Conservation (phyloP, 768 basidiomycete species). For the Panaeolus cyanescens region DNA sequence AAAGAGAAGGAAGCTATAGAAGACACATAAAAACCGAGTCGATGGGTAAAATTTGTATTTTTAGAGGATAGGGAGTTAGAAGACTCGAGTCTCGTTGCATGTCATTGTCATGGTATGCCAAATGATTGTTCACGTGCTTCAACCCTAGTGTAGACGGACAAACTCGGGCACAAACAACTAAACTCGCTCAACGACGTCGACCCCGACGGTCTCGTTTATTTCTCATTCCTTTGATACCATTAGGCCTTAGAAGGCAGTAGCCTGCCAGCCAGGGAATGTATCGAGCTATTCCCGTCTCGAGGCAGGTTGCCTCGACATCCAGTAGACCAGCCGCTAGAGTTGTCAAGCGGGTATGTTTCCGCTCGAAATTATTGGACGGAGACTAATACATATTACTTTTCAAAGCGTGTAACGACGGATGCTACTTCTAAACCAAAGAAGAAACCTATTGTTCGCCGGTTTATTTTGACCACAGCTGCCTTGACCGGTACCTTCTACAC, state of each 20-base stretch:
- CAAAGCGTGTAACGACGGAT: slow-evolving; percentile 67
- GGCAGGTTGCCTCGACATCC: slow-evolving; percentile 47
- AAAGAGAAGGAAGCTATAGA: neutral
- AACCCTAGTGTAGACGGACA: slow-evolving; percentile 28
- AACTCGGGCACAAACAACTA: slow-evolving; percentile 35
- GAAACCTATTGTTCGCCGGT: slow-evolving; percentile 52
- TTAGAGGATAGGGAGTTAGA: neutral
- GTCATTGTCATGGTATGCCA: neutral
- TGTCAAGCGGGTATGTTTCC: slow-evolving; percentile 56
- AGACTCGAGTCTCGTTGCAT: neutral
- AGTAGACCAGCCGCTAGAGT: slow-evolving; percentile 52
- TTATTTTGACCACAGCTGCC: slow-evolving; percentile 69
- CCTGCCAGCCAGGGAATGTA: slow-evolving; percentile 41
- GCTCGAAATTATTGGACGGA: slow-evolving; percentile 1
- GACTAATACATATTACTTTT: slow-evolving; percentile 5
- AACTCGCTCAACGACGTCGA: slow-evolving; percentile 17
- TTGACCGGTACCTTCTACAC: slow-evolving; percentile 80
- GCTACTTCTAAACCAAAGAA: slow-evolving; percentile 47
- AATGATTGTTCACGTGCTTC: slow-evolving; percentile 16
- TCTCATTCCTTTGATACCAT: slow-evolving; percentile 7
- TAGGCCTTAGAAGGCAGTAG: slow-evolving; percentile 18
- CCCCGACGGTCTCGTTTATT: slow-evolving; percentile 13
- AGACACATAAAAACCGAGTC: neutral
- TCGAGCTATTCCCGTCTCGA: slow-evolving; percentile 59
- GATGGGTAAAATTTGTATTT: slow-evolving; percentile 4